Percentiles rank a stretch among this genome's conserved stretches.
Evolutionary conservation across 176 grass and related monocot species (phyloP).

Genomic region (Oryza meridionalis): DNA sequence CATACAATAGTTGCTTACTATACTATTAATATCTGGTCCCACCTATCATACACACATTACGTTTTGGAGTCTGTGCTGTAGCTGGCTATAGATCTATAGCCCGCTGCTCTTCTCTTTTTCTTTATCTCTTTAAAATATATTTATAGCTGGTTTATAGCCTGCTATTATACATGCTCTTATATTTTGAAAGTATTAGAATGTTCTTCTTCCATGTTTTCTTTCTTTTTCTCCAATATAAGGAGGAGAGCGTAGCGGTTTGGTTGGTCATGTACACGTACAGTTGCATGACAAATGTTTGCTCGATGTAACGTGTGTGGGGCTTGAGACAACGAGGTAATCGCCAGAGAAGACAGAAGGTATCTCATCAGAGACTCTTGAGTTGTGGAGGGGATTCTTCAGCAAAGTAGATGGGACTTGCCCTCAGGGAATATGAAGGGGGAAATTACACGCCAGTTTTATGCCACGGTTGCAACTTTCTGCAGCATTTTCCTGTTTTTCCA

Average conservation of each 20-base stretch:
- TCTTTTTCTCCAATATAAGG: not conserved
- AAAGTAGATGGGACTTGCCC: constrained; percentile 22
- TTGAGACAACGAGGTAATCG: not conserved
- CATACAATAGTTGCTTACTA: no score
- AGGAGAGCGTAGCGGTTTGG: not conserved
- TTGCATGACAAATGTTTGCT: not conserved
- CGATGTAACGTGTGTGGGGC: not conserved
- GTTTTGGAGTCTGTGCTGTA: no score
- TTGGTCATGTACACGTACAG: not conserved
- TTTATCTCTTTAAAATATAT: no score
- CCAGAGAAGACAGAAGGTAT: constrained; percentile 1
- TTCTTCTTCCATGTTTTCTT: not conserved
- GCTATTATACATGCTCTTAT: no score
- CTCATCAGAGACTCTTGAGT: not conserved
- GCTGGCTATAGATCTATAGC: no score
- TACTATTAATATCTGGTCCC: no score
- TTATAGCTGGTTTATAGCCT: no score
- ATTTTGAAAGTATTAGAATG: not conserved
- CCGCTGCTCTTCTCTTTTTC: no score
- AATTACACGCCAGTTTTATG: not conserved
- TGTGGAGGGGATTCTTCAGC: constrained; percentile 19
- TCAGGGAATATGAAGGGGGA: not conserved
- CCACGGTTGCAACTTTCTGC: not conserved
- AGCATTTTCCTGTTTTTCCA: not conserved
- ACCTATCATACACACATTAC: no score